A percentile compares a stretch with the other conserved stretches of the same genome.
Evolutionary conservation across 139 green algal species (phyloP).

Genomic region (Micractinium sp.): DNA sequence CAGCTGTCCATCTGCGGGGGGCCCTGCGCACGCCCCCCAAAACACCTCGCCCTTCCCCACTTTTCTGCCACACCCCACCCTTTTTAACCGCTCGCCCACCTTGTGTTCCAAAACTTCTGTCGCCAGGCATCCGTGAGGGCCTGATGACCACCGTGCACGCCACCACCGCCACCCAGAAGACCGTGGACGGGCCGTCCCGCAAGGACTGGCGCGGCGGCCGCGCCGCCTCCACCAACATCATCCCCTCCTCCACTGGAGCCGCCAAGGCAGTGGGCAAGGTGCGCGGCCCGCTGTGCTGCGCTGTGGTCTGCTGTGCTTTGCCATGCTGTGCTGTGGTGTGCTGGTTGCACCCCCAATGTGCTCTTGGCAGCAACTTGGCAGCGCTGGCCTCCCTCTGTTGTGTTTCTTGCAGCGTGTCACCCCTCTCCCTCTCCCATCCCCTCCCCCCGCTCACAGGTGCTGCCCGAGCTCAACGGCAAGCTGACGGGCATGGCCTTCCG

Average conservation of each 20-base stretch:
- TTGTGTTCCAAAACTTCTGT: too few species aligned
- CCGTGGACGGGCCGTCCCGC: constrained; percentile 93
- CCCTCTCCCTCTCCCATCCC: neutral
- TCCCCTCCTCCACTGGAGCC: constrained; percentile 96
- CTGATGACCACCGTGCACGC: constrained; percentile 97
- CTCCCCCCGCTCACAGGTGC: constrained; percentile 67
- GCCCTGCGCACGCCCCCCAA: too few species aligned
- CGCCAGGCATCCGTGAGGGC: constrained; percentile 39
- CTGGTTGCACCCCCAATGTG: too few species aligned
- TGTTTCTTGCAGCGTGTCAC: too few species aligned
- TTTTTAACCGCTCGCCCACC: too few species aligned
- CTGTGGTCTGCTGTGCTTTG: neutral
- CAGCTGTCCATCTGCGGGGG: too few species aligned
- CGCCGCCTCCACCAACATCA: constrained; percentile 93
- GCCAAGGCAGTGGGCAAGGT: constrained; percentile 91
- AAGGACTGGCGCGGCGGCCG: constrained; percentile 98
- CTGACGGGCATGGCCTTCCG: constrained; percentile 99
- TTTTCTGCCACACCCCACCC: too few species aligned
- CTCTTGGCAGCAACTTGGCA: too few species aligned
- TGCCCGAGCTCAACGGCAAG: constrained; percentile 96
- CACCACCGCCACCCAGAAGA: constrained; percentile 98
- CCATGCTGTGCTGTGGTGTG: too few species aligned
- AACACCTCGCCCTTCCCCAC: too few species aligned
- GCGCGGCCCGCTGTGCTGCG: neutral
- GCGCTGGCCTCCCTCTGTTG: too few species aligned